These are phyloP conservation scores for Colletotrichum phormii DNA, from an alignment of 2,329 filamentous ascomycete genomes.

Conservation along the genomic window DNA sequence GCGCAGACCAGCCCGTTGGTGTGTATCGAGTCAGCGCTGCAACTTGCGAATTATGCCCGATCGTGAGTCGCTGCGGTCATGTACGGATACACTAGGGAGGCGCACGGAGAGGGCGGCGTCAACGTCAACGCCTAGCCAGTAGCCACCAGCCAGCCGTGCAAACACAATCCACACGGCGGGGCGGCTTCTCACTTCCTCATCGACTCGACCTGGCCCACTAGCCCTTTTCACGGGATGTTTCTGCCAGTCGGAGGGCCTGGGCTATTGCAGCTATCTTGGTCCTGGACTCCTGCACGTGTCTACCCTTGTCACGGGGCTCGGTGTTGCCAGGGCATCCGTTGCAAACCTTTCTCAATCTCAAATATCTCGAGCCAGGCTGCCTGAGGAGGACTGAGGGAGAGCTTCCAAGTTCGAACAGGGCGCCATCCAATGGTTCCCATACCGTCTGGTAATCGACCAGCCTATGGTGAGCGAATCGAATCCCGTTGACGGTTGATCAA, in stretches of 20 bases:
- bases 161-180: not conserved
- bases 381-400: not conserved
- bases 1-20: not conserved
- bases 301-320: constrained; percentile 5
- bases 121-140: not conserved
- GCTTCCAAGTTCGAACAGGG: not conserved
- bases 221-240: constrained; percentile 28
- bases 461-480: constrained; percentile 20
- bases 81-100: not conserved
- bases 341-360: constrained; percentile 5
- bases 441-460: not conserved
- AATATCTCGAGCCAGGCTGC: not conserved
- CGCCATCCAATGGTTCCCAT: constrained; percentile 14
- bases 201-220: not conserved
- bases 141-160: not conserved
- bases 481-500: constrained; percentile 14
- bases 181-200: not conserved
- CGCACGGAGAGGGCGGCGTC: constrained; percentile 13
- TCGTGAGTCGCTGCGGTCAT: not conserved
- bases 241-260: constrained; percentile 26
- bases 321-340: constrained; percentile 16
- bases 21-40: constrained; percentile 26
- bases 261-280: constrained; percentile 18
- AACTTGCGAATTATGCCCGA: constrained; percentile 3
- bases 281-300: constrained; percentile 35